phyloP scores from a whole-genome alignment of 768 basidiomycete genomes.

The Agaricus subrufescens region DNA sequence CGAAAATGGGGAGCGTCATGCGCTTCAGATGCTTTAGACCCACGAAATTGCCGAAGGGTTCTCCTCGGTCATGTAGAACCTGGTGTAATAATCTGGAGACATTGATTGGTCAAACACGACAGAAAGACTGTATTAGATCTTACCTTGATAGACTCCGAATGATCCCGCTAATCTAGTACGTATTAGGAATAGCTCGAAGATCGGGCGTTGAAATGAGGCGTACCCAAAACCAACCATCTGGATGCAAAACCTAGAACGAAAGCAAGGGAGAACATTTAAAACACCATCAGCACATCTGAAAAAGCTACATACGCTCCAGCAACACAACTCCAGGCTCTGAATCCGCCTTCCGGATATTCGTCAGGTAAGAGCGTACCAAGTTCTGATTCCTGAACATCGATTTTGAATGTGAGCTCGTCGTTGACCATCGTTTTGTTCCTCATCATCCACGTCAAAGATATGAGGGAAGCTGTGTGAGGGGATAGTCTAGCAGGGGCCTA shows the following conservation, averaged over 20 bases:
- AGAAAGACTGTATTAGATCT: not conserved
- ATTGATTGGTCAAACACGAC: not conserved
- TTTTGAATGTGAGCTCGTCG: too few species aligned
- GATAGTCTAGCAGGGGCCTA: too few species aligned
- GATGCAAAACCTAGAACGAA: conserved; percentile 10
- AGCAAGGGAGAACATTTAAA: not conserved
- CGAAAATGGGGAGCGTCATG: too few species aligned
- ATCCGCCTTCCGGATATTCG: conserved; percentile 16
- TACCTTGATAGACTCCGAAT: conserved; percentile 23
- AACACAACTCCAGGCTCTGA: conserved; percentile 12
- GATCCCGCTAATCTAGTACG: too few species aligned
- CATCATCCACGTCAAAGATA: too few species aligned
- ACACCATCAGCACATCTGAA: too few species aligned
- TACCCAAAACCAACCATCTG: conserved; percentile 21
- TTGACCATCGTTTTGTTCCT: too few species aligned
- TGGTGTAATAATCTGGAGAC: conserved; percentile 20
- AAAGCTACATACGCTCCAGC: conserved; percentile 12
- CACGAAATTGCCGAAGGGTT: conserved; percentile 19
- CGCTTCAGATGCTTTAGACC: too few species aligned
- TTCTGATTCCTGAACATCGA: too few species aligned
- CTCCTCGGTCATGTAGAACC: conserved; percentile 18
- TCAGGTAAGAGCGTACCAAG: too few species aligned
- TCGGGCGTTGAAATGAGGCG: conserved; percentile 14
- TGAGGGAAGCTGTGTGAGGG: too few species aligned
- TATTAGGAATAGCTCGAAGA: too few species aligned